Evolutionary conservation across 768 basidiomycete genomes (phyloP), one percentile per base, ranked within the genome.

Genomic region (Xerocomellus intermedius): DNA sequence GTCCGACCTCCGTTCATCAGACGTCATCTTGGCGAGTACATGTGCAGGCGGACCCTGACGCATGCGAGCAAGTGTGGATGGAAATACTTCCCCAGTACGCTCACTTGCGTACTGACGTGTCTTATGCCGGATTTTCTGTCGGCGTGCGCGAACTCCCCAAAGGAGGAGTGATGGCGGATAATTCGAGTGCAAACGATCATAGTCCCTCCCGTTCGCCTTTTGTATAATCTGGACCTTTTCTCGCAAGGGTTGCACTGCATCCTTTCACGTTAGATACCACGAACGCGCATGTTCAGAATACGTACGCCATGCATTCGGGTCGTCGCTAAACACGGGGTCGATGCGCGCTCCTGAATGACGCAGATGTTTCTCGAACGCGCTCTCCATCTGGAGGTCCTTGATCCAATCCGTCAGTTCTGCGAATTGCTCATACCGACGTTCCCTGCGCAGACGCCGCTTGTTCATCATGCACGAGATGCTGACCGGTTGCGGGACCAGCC

Each of bases 401-500:
- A 64, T 49, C 64, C 65, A 69, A 28, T 71, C 76, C 5, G 60
- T 52, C 3, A 82, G 55, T 14, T 66, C 58, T 4, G 59, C 66
- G 9, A 69, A 66, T 47, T 68, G 69, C 28, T 62, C 71, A n/a
- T 77, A 59, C 5, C 89, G 79, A 35, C 73, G 69, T 7, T 76
- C 82, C 1, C 79, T 73, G 5, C 73, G 72, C 9, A 64, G 57
- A 16, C 78, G 72, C 2, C 86, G 74, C 16, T 73, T 70, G 39
- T 73, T 66, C 33, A 95, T 89, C 75, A 94, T 91, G 67, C 81
- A 79, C 2, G 81, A 77, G 42, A 94, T 80, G n/a, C 79, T 75
- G 5, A 72, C 61, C 0, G 95, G 94, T 58, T 96, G 92, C 1
- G 90, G 91, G 38, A 79, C 83, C 61, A 97, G 74, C 0, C 90